Conservation (phyloP, 805 yeast species). For the Wickerhamiella domercqiae region DNA sequence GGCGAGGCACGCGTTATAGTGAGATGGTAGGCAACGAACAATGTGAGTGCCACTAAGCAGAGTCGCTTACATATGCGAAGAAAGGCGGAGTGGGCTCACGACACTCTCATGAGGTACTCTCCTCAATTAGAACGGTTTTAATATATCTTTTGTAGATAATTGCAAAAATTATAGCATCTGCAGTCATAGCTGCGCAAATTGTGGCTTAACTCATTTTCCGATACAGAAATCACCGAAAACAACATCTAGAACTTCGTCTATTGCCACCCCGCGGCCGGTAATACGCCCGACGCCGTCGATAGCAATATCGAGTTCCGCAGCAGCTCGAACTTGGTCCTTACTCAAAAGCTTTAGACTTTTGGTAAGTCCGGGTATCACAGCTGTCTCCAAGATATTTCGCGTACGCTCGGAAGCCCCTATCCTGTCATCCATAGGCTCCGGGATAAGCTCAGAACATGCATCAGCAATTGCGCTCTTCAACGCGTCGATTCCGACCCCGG, state of each 20-base stretch:
- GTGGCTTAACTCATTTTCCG: constrained; percentile 62
- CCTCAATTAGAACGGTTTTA: too few relatives aligned
- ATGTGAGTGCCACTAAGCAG: too few relatives aligned
- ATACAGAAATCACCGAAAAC: constrained; percentile 88
- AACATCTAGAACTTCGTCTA: constrained; percentile 81
- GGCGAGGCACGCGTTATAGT: too few relatives aligned
- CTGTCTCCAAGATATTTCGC: constrained; percentile 56
- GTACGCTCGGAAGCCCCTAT: constrained; percentile 60
- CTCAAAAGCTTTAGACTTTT: constrained; percentile 19
- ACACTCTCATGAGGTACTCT: too few relatives aligned
- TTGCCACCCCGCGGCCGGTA: constrained; percentile 76
- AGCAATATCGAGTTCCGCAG: constrained; percentile 58
- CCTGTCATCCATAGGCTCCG: constrained; percentile 18
- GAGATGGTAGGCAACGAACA: too few relatives aligned
- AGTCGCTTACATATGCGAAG: too few relatives aligned
- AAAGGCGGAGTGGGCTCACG: too few relatives aligned
- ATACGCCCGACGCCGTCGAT: constrained; percentile 82
- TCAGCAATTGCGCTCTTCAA: constrained; percentile 24
- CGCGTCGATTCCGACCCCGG: constrained; percentile 36
- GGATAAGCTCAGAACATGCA: constrained; percentile 35
- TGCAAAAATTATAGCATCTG: too few relatives aligned
- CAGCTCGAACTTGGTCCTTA: constrained; percentile 61
- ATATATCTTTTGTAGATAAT: too few relatives aligned
- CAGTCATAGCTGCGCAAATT: too few relatives aligned
- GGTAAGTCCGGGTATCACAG: constrained; percentile 61